A percentile compares a stretch with the other conserved stretches of the same genome.
phyloP scores from a whole-genome alignment of 495 filamentous ascomycete species.

The Podospora australis region DNA sequence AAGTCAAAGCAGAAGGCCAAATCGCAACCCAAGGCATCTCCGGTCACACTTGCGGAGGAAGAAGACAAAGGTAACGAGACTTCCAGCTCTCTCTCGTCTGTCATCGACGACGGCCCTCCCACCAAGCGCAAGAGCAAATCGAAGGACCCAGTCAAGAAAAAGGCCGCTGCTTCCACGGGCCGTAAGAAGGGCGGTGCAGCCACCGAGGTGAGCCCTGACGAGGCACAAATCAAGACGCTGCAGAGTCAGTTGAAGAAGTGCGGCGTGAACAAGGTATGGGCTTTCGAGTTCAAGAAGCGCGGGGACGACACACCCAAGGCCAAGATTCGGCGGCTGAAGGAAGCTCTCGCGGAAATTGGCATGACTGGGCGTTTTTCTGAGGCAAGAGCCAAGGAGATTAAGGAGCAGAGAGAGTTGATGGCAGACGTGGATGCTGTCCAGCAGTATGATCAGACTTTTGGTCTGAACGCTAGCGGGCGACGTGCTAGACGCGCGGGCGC shows the following conservation, averaged over 20 bases:
- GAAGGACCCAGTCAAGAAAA: conserved; percentile 18
- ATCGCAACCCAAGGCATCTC: conserved; percentile 16
- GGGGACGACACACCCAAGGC: conserved; percentile 54
- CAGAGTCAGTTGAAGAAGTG: conserved; percentile 87
- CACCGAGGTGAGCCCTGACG: conserved; percentile 55
- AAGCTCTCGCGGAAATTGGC: conserved; percentile 69
- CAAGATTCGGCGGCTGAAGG: conserved; percentile 76
- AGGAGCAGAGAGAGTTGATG: conserved; percentile 72
- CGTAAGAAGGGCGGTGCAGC: conserved; percentile 21
- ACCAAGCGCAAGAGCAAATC: conserved; percentile 23
- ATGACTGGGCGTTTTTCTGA: conserved; percentile 83
- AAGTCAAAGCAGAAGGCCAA: conserved; percentile 20
- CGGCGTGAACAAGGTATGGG: conserved; percentile 91
- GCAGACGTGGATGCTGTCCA: conserved; percentile 77
- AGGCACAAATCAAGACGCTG: conserved; percentile 82
- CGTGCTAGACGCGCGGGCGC: conserved; percentile 28
- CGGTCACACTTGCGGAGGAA: conserved; percentile 20
- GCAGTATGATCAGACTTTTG: conserved; percentile 73
- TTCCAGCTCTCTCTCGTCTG: conserved; percentile 67
- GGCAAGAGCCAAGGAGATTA: conserved; percentile 78
- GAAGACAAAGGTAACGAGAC: conserved; percentile 34
- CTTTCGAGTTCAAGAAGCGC: conserved; percentile 70
- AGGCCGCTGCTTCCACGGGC: too few relatives aligned
- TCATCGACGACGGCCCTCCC: conserved; percentile 40
- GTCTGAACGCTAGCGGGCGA: conserved; percentile 33